Evolutionary conservation across 1,284 basidiomycete species (phyloP), one percentile per base, ranked within the genome.

Genomic region (Irpex rosettiformis): DNA sequence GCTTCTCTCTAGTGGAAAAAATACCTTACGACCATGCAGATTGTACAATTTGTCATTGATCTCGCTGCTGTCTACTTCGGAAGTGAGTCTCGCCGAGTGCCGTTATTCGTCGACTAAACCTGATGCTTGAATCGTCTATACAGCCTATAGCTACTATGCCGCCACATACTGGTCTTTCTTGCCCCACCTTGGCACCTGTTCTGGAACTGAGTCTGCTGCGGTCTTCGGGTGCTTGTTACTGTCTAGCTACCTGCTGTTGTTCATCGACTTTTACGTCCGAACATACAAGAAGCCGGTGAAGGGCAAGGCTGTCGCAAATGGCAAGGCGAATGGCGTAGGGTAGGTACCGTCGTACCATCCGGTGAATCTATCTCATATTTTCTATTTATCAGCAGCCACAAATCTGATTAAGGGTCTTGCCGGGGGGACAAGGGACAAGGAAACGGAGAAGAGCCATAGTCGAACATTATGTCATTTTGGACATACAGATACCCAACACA

Each of bases 11-110:
- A 93, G 91, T 98, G 96, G 95, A 98, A 98, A 81, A 94, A 96
- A 76, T 93, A 95, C 75, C 78, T 98, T 64, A 98, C 96, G 52
- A 87, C 85, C 40, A 89, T 97, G 84, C 97, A 99, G 78, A 99
- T 99, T 70, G 84, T 82, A 43, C 96, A 98, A 77, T 98, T 98
- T 71, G 74, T 98, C 64, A 89, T 98, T 67, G 95, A 98, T 76
- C 77, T 98, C 40, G 84, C 84, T 72, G 77, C 91, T 63, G 92
- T 95, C 65, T 98, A 96, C 82, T 96, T 95, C 68, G 94, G 92
- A 69, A 95, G 94, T 93, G 70, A 66, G 94, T 87, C 2, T 4
- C 8, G 13, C 52, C 29, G 22, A 55, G 37, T 52, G 13, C 30
- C 13, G 4, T n/a, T n/a, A n/a, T n/a, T n/a, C 29, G 55, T 30